Conservation (phyloP, 2,329 filamentous ascomycete genomes). For the Venturia carpophila region DNA sequence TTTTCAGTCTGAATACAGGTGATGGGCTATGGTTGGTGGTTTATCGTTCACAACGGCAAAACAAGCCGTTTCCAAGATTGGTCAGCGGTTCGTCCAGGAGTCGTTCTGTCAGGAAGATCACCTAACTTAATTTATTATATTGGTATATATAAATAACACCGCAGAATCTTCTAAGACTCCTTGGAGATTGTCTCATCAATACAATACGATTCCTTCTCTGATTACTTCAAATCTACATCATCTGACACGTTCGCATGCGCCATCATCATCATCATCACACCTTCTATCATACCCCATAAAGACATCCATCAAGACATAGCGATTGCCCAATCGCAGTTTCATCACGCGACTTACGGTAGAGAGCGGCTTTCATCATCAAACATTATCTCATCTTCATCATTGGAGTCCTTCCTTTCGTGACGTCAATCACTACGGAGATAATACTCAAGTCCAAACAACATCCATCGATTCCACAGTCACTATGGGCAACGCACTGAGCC, state of each 20-base stretch:
- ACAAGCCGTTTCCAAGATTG: neutral
- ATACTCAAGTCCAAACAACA: neutral
- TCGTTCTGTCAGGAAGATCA: too few species aligned
- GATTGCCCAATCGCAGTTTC: neutral
- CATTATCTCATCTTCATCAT: neutral
- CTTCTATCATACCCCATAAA: too few species aligned
- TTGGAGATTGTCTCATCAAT: too few species aligned
- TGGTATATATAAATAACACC: too few species aligned
- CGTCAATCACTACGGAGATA: neutral
- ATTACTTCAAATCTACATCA: too few species aligned
- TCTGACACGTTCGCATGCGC: neutral
- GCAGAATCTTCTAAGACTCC: too few species aligned
- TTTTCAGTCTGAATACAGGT: too few species aligned
- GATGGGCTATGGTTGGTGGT: neutral
- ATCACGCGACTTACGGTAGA: neutral
- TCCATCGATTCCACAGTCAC: neutral
- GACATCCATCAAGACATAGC: too few species aligned
- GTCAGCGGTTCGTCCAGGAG: neutral
- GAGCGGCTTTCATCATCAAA: too few species aligned
- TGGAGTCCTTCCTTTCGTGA: neutral
- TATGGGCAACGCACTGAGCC: slow-evolving; percentile 7
- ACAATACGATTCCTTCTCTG: too few species aligned
- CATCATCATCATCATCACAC: too few species aligned
- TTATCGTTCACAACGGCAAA: neutral
- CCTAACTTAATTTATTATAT: too few species aligned